These are phyloP conservation scores for Populus hybrid DNA, from an alignment of 441 rosid genomes.

Conservation along the genomic window DNA sequence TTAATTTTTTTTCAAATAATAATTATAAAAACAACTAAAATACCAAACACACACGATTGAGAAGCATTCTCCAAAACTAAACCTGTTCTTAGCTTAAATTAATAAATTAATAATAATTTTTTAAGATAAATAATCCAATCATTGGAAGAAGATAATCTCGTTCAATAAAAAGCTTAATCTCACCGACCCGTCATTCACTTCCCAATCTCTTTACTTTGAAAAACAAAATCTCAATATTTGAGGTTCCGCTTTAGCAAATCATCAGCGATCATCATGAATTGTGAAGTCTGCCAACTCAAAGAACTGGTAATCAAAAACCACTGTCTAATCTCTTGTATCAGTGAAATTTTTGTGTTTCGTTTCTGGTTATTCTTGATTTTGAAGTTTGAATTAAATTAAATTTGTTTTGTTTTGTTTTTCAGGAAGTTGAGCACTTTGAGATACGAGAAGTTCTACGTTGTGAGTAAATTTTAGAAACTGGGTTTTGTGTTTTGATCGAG, in stretches of 20 bases:
- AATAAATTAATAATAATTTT: too few relatives aligned
- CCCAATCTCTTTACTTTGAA: not conserved
- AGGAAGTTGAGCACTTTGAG: conserved; percentile 91
- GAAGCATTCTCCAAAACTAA: too few relatives aligned
- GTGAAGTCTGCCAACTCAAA: conserved; percentile 94
- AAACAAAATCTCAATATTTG: not conserved
- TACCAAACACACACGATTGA: too few relatives aligned
- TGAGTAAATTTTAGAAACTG: conserved; percentile 32
- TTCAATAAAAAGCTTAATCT: not conserved
- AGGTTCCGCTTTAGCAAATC: not conserved
- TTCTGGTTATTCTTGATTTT: not conserved
- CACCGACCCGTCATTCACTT: not conserved
- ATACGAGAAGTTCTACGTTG: conserved; percentile 84
- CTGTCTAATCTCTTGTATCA: not conserved
- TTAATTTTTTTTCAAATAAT: too few relatives aligned
- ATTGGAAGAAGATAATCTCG: not conserved
- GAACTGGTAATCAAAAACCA: conserved; percentile 57
- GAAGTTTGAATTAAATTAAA: not conserved
- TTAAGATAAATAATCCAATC: too few relatives aligned
- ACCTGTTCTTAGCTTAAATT: too few relatives aligned
- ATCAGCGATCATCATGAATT: conserved; percentile 56
- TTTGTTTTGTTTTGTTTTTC: not conserved
- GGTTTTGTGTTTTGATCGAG: not conserved
- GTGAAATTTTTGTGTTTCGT: not conserved
- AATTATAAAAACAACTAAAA: too few relatives aligned